Evolutionary conservation across 805 yeast genomes (phyloP).

Genomic region (Kluyveromyces lactis): DNA sequence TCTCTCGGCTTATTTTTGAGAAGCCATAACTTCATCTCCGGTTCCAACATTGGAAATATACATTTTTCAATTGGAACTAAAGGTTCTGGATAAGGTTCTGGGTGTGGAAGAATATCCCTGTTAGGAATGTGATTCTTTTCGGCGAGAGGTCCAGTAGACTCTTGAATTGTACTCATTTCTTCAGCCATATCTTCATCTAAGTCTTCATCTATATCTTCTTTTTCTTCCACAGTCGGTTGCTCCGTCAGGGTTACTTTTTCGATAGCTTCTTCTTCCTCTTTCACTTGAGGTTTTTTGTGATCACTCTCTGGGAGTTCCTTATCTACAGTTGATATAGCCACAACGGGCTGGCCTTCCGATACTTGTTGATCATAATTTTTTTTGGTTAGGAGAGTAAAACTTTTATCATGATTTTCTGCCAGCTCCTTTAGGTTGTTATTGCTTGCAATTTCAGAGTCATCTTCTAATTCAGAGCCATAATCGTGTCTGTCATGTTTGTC

Average conservation of each 20-base stretch:
- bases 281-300: too few species aligned
- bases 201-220: conserved; percentile 1
- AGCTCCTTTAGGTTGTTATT: too few species aligned
- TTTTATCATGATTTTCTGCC: too few species aligned
- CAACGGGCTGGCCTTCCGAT: too few species aligned
- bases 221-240: neutral
- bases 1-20: conserved; percentile 32
- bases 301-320: too few species aligned
- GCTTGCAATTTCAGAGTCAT: too few species aligned
- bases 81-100: conserved; percentile 13
- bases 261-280: neutral
- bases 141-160: neutral
- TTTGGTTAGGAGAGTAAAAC: too few species aligned
- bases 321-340: too few species aligned
- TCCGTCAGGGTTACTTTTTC: too few species aligned
- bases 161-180: conserved; percentile 3
- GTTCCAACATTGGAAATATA: conserved; percentile 41
- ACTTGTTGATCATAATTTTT: too few species aligned
- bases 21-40: conserved; percentile 38
- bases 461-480: too few species aligned
- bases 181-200: conserved; percentile 2
- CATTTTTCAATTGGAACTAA: conserved; percentile 22
- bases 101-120: neutral
- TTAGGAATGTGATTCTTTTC: conserved; percentile 4
- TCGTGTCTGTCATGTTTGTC: neutral